phyloP scores from a whole-genome alignment of 2,329 filamentous ascomycete genomes.

The Aspergillus costaricaensis region DNA sequence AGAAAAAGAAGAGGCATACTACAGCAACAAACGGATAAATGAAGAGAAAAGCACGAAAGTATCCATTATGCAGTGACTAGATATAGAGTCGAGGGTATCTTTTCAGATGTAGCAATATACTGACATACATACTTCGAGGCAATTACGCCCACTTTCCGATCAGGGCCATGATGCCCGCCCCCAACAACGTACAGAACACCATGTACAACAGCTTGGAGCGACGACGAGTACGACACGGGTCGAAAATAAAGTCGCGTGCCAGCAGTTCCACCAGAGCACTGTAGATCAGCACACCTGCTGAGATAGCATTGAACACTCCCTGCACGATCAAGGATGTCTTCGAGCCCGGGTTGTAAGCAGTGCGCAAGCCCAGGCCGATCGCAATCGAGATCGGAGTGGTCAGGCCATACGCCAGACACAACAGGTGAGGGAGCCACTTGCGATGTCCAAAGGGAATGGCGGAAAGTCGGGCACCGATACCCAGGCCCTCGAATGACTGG shows the following conservation, averaged over 20 bases:
- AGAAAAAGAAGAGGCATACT: too few relatives aligned
- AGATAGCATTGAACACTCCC: constrained; percentile 3
- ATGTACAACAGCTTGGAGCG: constrained; percentile 43
- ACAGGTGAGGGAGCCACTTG: not conserved
- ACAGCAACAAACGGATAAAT: too few relatives aligned
- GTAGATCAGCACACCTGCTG: constrained; percentile 1
- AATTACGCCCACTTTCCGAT: constrained; percentile 54
- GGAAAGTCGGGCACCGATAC: constrained; percentile 62
- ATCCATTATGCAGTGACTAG: too few relatives aligned
- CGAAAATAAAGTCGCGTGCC: constrained; percentile 5
- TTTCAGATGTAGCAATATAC: not conserved
- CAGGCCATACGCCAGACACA: constrained; percentile 2
- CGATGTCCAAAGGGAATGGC: constrained; percentile 53
- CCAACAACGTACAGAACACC: constrained; percentile 43
- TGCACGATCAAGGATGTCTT: constrained; percentile 4
- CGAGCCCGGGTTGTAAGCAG: constrained; percentile 1
- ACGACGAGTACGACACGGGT: constrained; percentile 2
- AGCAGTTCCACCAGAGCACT: constrained; percentile 5
- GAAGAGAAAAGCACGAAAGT: too few relatives aligned
- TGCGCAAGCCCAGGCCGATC: constrained; percentile 1
- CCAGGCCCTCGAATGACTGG: constrained; percentile 64
- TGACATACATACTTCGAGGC: not conserved
- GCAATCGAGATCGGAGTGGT: constrained; percentile 6
- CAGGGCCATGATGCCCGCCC: constrained; percentile 51
- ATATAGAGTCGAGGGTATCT: too few relatives aligned